Evolutionary conservation across 1,139 yeast genomes (phyloP).

Genomic region (Lizanozyma gosingica): DNA sequence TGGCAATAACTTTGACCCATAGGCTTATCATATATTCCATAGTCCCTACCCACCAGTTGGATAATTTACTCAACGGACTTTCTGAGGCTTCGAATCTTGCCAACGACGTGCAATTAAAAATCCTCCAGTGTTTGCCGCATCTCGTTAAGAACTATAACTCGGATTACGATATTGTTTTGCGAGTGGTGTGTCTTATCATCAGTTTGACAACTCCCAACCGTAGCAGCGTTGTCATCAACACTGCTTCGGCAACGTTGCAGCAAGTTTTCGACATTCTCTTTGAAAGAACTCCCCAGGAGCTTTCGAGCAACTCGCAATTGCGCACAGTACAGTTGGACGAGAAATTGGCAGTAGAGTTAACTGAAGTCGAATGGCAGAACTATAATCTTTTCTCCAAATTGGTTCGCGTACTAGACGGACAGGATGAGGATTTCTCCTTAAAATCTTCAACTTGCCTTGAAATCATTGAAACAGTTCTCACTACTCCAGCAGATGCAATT

Average conservation of each 20-base stretch:
- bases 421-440: not conserved
- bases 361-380: not conserved
- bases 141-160: conserved; percentile 60
- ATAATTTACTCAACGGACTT: conserved; percentile 54
- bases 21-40: conserved; percentile 4
- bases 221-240: conserved; percentile 72
- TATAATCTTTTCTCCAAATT: not conserved
- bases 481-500: not conserved
- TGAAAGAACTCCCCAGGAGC: conserved; percentile 38
- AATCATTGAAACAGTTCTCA: not conserved
- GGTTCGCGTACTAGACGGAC: not conserved
- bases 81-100: conserved; percentile 70
- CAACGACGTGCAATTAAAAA: conserved; percentile 75
- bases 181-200: conserved; percentile 62
- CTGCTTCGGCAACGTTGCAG: conserved; percentile 89
- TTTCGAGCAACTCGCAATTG: not conserved
- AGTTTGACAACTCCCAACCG: conserved; percentile 61
- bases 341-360: not conserved
- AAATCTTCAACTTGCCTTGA: not conserved
- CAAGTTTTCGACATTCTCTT: conserved; percentile 72
- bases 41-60: conserved; percentile 44
- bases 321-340: not conserved
- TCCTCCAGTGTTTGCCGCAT: conserved; percentile 77
- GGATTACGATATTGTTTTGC: conserved; percentile 47
- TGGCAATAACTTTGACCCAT: conserved; percentile 9